Conservation (phyloP, 208 protist genomes). For the Leptomonas seymouri region DNA sequence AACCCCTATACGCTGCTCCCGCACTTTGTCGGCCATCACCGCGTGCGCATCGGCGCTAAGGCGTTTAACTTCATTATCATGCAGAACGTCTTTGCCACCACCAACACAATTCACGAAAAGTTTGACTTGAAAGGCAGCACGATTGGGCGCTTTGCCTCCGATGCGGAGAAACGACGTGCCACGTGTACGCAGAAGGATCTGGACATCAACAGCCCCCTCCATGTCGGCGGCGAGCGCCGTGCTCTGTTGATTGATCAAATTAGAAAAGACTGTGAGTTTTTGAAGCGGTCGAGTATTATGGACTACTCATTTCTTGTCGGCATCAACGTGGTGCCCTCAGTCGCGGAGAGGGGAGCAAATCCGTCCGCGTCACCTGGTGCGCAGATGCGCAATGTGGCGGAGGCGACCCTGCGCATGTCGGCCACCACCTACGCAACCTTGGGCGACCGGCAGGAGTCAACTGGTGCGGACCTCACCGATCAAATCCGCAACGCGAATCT, state of each 20-base stretch:
- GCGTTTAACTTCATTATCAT: conserved; percentile 92
- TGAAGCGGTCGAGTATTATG: conserved; percentile 89
- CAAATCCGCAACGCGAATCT: conserved; percentile 10
- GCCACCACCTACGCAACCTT: not conserved
- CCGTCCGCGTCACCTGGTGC: conserved; percentile 2
- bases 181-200: conserved; percentile 93
- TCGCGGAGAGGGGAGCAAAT: conserved; percentile 6
- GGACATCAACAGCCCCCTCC: conserved; percentile 84
- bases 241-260: conserved; percentile 86
- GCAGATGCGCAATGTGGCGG: conserved; percentile 9
- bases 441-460: conserved; percentile 11
- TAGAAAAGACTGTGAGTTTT: conserved; percentile 86
- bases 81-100: conserved; percentile 95
- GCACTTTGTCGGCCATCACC: conserved; percentile 92
- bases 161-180: conserved; percentile 75
- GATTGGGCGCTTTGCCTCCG: conserved; percentile 85
- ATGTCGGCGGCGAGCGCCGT: conserved; percentile 67
- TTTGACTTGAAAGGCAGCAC: conserved; percentile 96
- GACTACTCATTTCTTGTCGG: conserved; percentile 95
- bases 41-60: conserved; percentile 60
- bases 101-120: conserved; percentile 89
- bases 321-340: conserved; percentile 74
- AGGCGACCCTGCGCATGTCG: conserved; percentile 15
- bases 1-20: conserved; percentile 91
- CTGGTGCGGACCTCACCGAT: not conserved